Conservation (phyloP, 2,329 filamentous ascomycete species). For the Albifimbria verrucaria region DNA sequence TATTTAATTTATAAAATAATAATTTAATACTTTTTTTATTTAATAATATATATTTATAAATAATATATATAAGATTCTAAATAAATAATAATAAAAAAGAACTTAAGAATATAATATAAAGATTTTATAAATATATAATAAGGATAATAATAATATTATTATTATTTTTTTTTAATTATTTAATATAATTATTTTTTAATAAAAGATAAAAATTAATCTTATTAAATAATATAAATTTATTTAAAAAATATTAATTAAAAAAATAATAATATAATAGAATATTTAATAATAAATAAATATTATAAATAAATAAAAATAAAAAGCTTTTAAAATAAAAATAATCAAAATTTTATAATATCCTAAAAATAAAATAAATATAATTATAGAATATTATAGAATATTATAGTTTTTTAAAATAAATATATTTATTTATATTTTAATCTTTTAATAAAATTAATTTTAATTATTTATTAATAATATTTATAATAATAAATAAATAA, state of each 20-base stretch:
- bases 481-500: neutral
- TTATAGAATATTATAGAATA: neutral
- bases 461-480: neutral
- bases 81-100: neutral
- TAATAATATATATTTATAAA: neutral
- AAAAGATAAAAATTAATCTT: conserved; percentile 2
- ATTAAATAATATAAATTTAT: conserved; percentile 3
- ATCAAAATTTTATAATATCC: neutral
- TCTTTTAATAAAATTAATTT: neutral
- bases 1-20: no score
- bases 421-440: neutral
- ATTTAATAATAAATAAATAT: neutral
- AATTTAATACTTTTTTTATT: neutral
- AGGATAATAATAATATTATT: neutral
- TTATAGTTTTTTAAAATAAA: neutral
- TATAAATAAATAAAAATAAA: conserved; percentile 1
- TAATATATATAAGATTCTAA: neutral
- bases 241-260: neutral
- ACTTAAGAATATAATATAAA: neutral
- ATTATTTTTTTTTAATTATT: neutral
- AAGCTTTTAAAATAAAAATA: neutral
- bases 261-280: neutral
- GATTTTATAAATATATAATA: neutral
- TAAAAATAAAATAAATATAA: conserved; percentile 2
- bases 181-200: neutral